These are phyloP conservation scores for Cyphellophora attinorum DNA, from an alignment of 2,329 filamentous ascomycete genomes.

Conservation along the genomic window DNA sequence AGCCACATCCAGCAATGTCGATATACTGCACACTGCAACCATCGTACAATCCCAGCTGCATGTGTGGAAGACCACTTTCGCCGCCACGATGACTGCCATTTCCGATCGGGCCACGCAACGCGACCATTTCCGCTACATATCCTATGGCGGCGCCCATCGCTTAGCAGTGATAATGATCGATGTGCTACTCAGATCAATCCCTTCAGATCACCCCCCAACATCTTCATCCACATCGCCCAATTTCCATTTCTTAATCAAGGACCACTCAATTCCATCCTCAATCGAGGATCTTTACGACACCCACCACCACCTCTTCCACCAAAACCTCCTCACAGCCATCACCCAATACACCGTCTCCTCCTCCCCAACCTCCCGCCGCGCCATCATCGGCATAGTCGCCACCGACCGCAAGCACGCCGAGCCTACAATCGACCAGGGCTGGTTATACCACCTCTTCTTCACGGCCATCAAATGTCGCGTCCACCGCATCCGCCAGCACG, in stretches of 20 bases:
- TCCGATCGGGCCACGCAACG: conserved; percentile 1
- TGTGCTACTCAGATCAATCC: neutral
- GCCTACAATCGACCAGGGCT: conserved; percentile 22
- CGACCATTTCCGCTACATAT: conserved; percentile 15
- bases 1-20: conserved; percentile 5
- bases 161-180: conserved; percentile 35
- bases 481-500: conserved; percentile 21
- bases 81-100: conserved; percentile 5
- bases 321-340: conserved; percentile 9
- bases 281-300: conserved; percentile 21
- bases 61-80: conserved; percentile 20
- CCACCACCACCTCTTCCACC: conserved; percentile 16
- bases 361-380: conserved; percentile 1
- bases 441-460: conserved; percentile 24
- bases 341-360: conserved; percentile 1
- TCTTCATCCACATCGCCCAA: no score
- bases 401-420: conserved; percentile 3
- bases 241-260: no score
- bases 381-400: conserved; percentile 4
- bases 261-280: conserved; percentile 22
- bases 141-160: conserved; percentile 31
- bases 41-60: conserved; percentile 1
- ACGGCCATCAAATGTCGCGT: conserved; percentile 24
- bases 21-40: conserved; percentile 7
- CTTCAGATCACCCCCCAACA: no score